Evolutionary conservation across 495 filamentous ascomycete species (phyloP).

Genomic region (Aspergillus mulundensis): DNA sequence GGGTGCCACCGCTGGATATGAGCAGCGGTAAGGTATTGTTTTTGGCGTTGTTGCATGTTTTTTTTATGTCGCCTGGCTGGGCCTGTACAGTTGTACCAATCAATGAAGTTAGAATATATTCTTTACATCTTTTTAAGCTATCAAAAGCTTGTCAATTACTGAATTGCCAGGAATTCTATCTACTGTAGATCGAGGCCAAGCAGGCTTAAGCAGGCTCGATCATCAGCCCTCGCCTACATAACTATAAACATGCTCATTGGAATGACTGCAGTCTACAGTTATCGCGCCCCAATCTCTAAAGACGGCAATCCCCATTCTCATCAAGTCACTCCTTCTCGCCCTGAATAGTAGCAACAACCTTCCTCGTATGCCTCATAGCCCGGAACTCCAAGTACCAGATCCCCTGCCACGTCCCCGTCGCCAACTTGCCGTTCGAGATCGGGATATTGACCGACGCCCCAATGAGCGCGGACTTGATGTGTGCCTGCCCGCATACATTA

Average conservation of each 20-base stretch:
- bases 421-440: slow-evolving; percentile 77
- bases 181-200: background rate
- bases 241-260: background rate
- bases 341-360: slow-evolving; percentile 89
- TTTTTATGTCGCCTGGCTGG: slow-evolving; percentile 18
- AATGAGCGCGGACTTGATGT: slow-evolving; percentile 86
- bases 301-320: slow-evolving; percentile 10
- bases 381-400: slow-evolving; percentile 97
- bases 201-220: too few relatives aligned
- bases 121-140: background rate
- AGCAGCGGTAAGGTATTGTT: slow-evolving; percentile 47
- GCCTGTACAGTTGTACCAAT: slow-evolving; percentile 26
- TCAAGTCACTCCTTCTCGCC: slow-evolving; percentile 68
- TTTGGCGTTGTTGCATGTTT: slow-evolving; percentile 39
- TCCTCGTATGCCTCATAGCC: slow-evolving; percentile 65
- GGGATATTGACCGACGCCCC: slow-evolving; percentile 87
- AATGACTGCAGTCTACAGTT: background rate
- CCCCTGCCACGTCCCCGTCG: slow-evolving; percentile 69
- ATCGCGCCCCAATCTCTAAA: background rate
- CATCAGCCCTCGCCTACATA: too few relatives aligned
- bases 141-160: background rate
- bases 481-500: slow-evolving; percentile 50
- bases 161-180: background rate
- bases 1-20: slow-evolving; percentile 34
- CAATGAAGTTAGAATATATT: slow-evolving; percentile 23